phyloP scores from a whole-genome alignment of 768 basidiomycete genomes.

The Saitozyma sp. region DNA sequence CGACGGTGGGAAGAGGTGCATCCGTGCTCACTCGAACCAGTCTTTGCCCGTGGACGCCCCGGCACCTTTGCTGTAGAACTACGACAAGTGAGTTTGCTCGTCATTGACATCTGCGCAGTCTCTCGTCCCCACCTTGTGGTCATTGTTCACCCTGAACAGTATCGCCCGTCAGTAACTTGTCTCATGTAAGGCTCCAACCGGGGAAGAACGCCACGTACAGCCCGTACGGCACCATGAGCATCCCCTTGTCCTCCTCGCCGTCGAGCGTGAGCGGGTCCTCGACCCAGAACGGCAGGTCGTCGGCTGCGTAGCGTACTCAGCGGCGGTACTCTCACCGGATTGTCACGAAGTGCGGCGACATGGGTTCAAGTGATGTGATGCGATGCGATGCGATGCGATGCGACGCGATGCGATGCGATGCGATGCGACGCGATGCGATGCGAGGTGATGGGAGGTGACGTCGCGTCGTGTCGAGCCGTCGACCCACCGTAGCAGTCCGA shows the following conservation, averaged over 20 bases:
- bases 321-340: too few relatives aligned
- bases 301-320: background rate
- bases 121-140: constrained; percentile 4
- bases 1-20: too few relatives aligned
- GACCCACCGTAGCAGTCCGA: constrained; percentile 25
- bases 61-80: constrained; percentile 24
- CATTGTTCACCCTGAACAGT: constrained; percentile 10
- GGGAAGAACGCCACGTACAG: background rate
- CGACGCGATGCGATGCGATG: too few relatives aligned
- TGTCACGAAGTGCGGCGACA: too few relatives aligned
- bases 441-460: too few relatives aligned
- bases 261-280: constrained; percentile 25
- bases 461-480: too few relatives aligned
- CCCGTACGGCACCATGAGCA: constrained; percentile 38
- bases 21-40: constrained; percentile 13
- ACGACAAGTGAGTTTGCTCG: constrained; percentile 1
- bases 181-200: too few relatives aligned
- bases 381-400: too few relatives aligned
- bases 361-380: too few relatives aligned
- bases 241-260: constrained; percentile 30
- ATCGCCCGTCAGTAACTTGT: too few relatives aligned
- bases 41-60: constrained; percentile 25
- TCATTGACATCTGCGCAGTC: constrained; percentile 15
- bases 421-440: too few relatives aligned
- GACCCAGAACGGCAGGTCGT: constrained; percentile 32